Evolutionary conservation across 228 moss, liverwort and hornwort species (phyloP).

Genomic region (Sphagnum fallax): DNA sequence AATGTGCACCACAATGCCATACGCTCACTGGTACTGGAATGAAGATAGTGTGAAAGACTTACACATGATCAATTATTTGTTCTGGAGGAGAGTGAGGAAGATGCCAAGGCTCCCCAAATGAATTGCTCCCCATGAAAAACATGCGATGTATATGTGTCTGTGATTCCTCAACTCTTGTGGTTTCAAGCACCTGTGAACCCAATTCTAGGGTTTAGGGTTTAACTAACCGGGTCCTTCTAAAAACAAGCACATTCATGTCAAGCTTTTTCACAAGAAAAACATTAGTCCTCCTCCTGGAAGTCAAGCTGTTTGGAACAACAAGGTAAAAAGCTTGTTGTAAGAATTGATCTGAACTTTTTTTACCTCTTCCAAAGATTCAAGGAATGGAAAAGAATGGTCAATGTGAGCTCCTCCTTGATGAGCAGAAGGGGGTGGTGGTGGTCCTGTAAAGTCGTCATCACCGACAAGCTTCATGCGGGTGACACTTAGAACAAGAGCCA

Average conservation of each 20-base stretch:
- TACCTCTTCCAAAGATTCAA: slow-evolving; percentile 98
- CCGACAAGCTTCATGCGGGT: slow-evolving; percentile 92
- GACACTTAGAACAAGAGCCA: slow-evolving; percentile 92
- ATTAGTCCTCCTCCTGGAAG: no score
- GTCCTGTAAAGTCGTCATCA: slow-evolving; percentile 82
- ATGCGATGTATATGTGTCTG: slow-evolving; percentile 94
- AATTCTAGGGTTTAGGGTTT: neutral
- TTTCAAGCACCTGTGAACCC: slow-evolving; percentile 73
- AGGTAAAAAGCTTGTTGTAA: no score
- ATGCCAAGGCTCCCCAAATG: slow-evolving; percentile 98
- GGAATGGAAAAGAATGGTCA: slow-evolving; percentile 88
- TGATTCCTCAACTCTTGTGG: slow-evolving; percentile 89
- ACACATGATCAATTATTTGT: slow-evolving; percentile 93
- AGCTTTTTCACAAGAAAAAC: no score
- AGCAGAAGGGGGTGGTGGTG: slow-evolving; percentile 51
- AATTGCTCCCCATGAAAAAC: slow-evolving; percentile 94
- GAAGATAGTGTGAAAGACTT: slow-evolving; percentile 15
- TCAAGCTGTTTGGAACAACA: no score
- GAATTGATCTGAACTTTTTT: no score
- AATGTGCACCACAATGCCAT: no score
- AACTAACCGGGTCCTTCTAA: no score
- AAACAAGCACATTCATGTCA: no score
- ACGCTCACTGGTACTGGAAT: neutral
- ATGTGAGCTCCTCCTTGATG: slow-evolving; percentile 48
- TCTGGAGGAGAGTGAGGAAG: slow-evolving; percentile 97